Evolutionary conservation across 75 land plant species (phyloP).

Genomic region (Picea sitchensis): DNA sequence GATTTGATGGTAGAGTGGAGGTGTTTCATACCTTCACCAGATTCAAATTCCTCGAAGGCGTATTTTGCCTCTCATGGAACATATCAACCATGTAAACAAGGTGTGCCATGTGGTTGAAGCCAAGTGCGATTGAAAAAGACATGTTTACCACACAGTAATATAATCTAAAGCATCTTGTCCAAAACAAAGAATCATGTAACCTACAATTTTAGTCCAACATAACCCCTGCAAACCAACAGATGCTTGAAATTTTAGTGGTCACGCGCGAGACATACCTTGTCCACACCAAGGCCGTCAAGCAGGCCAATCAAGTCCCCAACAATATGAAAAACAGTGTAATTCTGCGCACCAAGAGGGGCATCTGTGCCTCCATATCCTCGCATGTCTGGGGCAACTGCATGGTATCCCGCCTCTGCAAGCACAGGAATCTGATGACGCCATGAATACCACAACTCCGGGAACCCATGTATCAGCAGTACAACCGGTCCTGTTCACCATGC

Average conservation of each 20-base stretch:
- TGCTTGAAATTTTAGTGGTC: neutral
- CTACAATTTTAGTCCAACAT: neutral
- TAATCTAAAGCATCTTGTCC: too few relatives aligned
- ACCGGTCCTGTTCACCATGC: conserved; percentile 24
- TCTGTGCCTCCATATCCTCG: conserved; percentile 65
- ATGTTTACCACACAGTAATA: too few relatives aligned
- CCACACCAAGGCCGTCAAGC: conserved; percentile 23
- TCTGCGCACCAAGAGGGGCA: conserved; percentile 23
- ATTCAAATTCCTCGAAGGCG: too few relatives aligned
- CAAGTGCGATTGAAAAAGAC: too few relatives aligned
- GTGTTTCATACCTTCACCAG: too few relatives aligned
- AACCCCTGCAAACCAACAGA: too few relatives aligned
- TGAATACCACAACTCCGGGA: conserved; percentile 62
- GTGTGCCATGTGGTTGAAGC: too few relatives aligned
- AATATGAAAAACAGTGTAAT: conserved; percentile 43
- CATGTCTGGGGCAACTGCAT: conserved; percentile 54
- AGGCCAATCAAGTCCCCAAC: conserved; percentile 56
- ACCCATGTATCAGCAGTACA: conserved; percentile 71
- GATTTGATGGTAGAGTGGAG: too few relatives aligned
- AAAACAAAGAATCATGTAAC: neutral
- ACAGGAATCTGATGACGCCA: conserved; percentile 58
- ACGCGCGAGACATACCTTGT: conserved; percentile 16
- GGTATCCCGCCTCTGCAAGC: conserved; percentile 42
- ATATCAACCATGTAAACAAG: too few relatives aligned
- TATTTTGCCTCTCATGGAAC: too few relatives aligned